Evolutionary conservation across 768 basidiomycete species (phyloP), one percentile per base, ranked within the genome.

Genomic region (Baorangia bicolor): DNA sequence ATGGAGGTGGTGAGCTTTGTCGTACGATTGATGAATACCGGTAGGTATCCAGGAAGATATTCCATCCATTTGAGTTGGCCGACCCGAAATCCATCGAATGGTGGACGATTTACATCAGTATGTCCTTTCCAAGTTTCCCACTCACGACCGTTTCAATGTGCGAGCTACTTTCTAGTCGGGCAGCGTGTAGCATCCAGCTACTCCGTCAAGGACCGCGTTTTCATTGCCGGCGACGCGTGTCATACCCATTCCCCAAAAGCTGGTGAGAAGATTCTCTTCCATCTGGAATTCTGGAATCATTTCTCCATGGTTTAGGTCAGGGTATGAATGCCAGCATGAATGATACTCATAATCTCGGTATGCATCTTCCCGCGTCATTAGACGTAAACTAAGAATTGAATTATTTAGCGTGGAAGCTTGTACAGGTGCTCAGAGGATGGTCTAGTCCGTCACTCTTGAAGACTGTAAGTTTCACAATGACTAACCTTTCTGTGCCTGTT

Each of bases 241-340:
- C 85, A 85, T 64, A 85, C 83, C 1, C 84, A 85, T 69, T 85
- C 81, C 0, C 84, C 84, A 0, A 87, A 86, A 72, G 84, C 82
- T 57, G 82, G 85, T 82, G 42, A 40, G 73, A 45, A 8, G 3
- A 0, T 49, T 13, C 5, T 16, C 10, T 41, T 18, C 31, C 5
- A 38, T 18, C 2, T 23, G 18, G 28, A 30, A 37, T 28, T 37
- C 21, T 14, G 16, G 4, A 25, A 42, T 28, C 20, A 41, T 34
- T 53, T 21, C 39, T 47, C 38, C 18, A 0, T n/a, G 45, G 12
- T 57, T 30, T 31, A 84, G 84, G 87, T 14, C 88, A 90, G 66
- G 88, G 86, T 12, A 85, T 88, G 87, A 88, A 88, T 61, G 87
- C 86, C 9, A 84, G 84, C 57, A 88, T 89, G 83, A 84, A 82